These are phyloP conservation scores for Sporothrix pseudoabietina DNA, from an alignment of 2,329 filamentous ascomycete genomes.

Conservation along the genomic window DNA sequence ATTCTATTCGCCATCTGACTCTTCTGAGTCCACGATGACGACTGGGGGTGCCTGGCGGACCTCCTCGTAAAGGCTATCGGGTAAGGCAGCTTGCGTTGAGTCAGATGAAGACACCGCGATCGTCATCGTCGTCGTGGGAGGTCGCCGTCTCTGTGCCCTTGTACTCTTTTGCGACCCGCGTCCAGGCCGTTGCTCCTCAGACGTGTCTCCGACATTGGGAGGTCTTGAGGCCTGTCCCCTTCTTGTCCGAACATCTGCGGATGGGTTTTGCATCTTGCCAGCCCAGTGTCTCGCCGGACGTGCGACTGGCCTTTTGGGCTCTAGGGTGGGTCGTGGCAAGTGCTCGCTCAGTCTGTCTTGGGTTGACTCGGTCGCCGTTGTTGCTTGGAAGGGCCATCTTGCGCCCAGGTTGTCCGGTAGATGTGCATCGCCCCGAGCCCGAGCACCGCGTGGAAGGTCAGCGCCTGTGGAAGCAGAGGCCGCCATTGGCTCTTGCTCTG, in stretches of 20 bases:
- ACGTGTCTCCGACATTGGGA: not conserved
- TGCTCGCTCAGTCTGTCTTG: constrained; percentile 31
- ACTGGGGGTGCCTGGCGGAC: constrained; percentile 42
- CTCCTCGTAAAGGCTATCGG: constrained; percentile 50
- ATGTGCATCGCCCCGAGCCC: not conserved
- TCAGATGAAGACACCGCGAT: constrained; percentile 34
- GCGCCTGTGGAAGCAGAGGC: too few relatives aligned
- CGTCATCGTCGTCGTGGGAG: not conserved
- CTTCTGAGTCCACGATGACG: constrained; percentile 50
- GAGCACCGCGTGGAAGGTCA: not conserved
- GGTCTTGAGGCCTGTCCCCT: not conserved
- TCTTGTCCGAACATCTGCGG: not conserved
- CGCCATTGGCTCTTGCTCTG: not conserved
- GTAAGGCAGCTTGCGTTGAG: constrained; percentile 55
- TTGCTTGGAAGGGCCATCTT: constrained; percentile 49
- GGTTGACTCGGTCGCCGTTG: constrained; percentile 46
- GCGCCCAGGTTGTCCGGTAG: not conserved
- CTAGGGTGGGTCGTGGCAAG: not conserved
- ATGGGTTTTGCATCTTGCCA: not conserved
- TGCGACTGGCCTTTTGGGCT: not conserved
- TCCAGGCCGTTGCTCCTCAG: not conserved
- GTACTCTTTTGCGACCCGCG: not conserved
- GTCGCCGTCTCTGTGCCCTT: not conserved
- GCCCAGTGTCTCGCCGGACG: not conserved
- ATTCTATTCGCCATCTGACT: constrained; percentile 31